These are phyloP conservation scores for Boletus semigastroideus DNA, from an alignment of 1,284 basidiomycete species.

Conservation along the genomic window DNA sequence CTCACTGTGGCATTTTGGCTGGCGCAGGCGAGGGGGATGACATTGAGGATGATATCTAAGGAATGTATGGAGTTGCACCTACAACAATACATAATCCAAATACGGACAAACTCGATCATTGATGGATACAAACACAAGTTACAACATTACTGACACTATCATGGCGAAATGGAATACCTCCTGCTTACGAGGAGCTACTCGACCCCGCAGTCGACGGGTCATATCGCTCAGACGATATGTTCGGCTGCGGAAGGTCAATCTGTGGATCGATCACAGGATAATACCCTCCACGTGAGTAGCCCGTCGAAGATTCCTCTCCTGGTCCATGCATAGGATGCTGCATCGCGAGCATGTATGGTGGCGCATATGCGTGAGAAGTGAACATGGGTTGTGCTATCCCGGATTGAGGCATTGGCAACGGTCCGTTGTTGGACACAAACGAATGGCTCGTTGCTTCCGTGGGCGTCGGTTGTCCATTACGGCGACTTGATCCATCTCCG, in stretches of 20 bases:
- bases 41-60: slow-evolving; percentile 29
- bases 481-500: slow-evolving; percentile 23
- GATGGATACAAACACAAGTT: not conserved
- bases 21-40: not conserved
- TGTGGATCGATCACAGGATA: slow-evolving; percentile 42
- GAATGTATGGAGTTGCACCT: slow-evolving; percentile 20
- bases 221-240: slow-evolving; percentile 36
- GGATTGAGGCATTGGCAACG: slow-evolving; percentile 18
- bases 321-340: slow-evolving; percentile 20
- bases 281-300: slow-evolving; percentile 32
- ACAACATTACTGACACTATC: not conserved
- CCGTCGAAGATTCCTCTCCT: slow-evolving; percentile 19
- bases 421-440: slow-evolving; percentile 14
- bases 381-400: slow-evolving; percentile 20
- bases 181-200: slow-evolving; percentile 18
- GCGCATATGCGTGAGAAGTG: slow-evolving; percentile 23
- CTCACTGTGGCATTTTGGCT: slow-evolving; percentile 16
- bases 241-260: slow-evolving; percentile 36
- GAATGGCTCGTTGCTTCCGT: slow-evolving; percentile 10
- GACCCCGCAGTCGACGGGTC: slow-evolving; percentile 24
- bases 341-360: slow-evolving; percentile 29
- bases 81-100: slow-evolving; percentile 22
- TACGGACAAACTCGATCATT: slow-evolving; percentile 22
- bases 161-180: not conserved
- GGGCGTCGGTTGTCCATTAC: slow-evolving; percentile 4